Evolutionary conservation across 225 moss, liverwort and hornwort species (phyloP).

Genomic region (Thuidium tamariscinum): DNA sequence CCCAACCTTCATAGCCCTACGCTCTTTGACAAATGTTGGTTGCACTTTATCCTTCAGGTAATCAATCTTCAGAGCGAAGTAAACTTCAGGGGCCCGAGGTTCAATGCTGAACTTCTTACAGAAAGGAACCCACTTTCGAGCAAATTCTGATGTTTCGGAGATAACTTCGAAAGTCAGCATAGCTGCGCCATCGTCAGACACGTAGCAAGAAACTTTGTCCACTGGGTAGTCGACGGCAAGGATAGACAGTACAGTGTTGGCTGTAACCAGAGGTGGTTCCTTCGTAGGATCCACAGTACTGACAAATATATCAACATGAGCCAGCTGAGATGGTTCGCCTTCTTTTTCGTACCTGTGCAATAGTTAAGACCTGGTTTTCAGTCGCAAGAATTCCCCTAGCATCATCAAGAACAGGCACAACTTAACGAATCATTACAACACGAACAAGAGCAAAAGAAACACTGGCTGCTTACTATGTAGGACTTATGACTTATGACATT

Average conservation of each 20-base stretch:
- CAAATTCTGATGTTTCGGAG: conserved; percentile 69
- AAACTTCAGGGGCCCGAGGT: conserved; percentile 68
- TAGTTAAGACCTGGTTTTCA: background rate
- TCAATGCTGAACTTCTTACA: conserved; percentile 78
- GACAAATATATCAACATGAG: conserved; percentile 54
- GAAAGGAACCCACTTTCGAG: conserved; percentile 83
- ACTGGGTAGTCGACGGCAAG: conserved; percentile 62
- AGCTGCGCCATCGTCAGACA: conserved; percentile 74
- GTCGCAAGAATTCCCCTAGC: background rate
- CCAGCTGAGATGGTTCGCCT: conserved; percentile 47
- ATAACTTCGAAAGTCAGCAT: conserved; percentile 72
- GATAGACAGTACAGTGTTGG: conserved; percentile 65
- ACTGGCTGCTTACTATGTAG: background rate
- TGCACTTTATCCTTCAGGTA: conserved; percentile 75
- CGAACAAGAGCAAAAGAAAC: background rate
- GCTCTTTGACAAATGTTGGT: conserved; percentile 75
- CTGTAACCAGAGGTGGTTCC: conserved; percentile 69
- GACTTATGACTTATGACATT: background rate
- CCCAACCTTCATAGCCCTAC: conserved; percentile 67
- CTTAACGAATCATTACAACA: background rate
- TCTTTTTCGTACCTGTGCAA: conserved; percentile 54
- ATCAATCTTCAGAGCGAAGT: conserved; percentile 72
- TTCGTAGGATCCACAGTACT: conserved; percentile 69
- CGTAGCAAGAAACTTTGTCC: conserved; percentile 65
- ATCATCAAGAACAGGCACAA: background rate